These are phyloP conservation scores for Microsporum audouinii DNA, from an alignment of 2,329 filamentous ascomycete genomes.

Conservation along the genomic window DNA sequence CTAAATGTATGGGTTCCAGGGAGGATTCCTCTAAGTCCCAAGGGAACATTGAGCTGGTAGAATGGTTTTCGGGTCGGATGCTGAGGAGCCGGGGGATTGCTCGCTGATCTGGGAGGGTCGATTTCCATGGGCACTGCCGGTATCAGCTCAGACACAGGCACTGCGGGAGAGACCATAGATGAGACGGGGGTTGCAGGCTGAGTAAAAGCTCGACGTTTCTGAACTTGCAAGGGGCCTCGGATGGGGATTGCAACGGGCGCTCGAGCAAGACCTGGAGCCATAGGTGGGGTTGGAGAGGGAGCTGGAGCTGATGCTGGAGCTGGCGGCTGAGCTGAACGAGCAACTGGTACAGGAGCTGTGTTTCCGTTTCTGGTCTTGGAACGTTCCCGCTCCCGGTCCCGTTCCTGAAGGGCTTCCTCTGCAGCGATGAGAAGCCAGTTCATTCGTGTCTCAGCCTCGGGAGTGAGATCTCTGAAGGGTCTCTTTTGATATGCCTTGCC, in stretches of 20 bases:
- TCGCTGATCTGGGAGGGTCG: neutral
- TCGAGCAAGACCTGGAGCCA: neutral
- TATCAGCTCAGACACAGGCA: neutral
- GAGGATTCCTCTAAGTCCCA: neutral
- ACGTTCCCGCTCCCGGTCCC: neutral
- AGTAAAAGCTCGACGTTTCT: neutral
- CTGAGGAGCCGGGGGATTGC: neutral
- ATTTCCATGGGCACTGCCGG: neutral
- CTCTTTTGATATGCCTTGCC: constrained; percentile 1
- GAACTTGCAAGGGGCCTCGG: neutral
- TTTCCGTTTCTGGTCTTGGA: neutral
- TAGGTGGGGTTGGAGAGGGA: neutral
- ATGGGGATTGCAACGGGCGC: neutral
- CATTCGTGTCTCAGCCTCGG: constrained; percentile 2
- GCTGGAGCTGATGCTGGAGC: neutral
- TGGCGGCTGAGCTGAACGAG: neutral
- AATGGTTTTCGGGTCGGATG: neutral
- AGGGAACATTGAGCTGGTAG: neutral
- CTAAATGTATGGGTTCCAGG: neutral
- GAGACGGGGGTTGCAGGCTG: neutral
- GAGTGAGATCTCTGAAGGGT: constrained; percentile 3
- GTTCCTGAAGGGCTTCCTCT: neutral
- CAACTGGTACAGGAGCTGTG: neutral
- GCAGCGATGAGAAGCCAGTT: constrained; percentile 7
- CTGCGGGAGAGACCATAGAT: neutral